Base-by-base conservation (phyloP, 1,284 basidiomycete species). In the Athelia sp. region DNA sequence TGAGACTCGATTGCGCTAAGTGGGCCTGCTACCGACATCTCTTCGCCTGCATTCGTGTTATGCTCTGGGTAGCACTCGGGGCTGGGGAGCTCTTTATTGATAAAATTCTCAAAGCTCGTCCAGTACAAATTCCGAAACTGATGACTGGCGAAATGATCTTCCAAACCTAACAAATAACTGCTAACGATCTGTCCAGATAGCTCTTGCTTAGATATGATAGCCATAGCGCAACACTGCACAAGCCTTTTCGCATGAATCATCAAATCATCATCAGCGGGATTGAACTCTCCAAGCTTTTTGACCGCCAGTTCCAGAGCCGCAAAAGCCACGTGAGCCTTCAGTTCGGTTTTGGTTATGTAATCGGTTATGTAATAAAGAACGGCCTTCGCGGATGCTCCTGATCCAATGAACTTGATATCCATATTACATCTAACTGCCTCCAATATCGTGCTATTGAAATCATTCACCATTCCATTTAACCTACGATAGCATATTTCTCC, bases 301-400 rank as follows among this genome's bases (percentile, higher is more conserved):
- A 50, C 49, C 6, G 49, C 47, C 26, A 49, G 43, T 1, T 31
- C 13, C 1, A 60, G 10, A 0, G 59, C 56, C 1, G 50, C 47
- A 6, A 58, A 17, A 0, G 53, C 56, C 0, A 53, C 48, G 44
- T 63, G 54, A 0, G 53, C 18, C 0, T 52, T 38, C 1, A 61
- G 19, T 2, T 46, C 17, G 0, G 52, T 13, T 45, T 68, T 68
- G 1, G 60, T 64, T 1, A 68, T 62, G 38, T 68, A 67, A 44
- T 66, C 61, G 0, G 62, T 68, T 0, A 63, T 48, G 48, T 67
- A 67, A 40, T 60, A 63, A 0, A 64, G 4, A 4, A 62, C 49
- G 0, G 65, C 62, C 31, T 64, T 66, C 0, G 61, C 63, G 0
- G 56, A 60, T 15, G 58, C 56, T 0, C 64, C 66, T 0, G 63